Conservation (phyloP, 345 rosid species). For the Heritiera littoralis region DNA sequence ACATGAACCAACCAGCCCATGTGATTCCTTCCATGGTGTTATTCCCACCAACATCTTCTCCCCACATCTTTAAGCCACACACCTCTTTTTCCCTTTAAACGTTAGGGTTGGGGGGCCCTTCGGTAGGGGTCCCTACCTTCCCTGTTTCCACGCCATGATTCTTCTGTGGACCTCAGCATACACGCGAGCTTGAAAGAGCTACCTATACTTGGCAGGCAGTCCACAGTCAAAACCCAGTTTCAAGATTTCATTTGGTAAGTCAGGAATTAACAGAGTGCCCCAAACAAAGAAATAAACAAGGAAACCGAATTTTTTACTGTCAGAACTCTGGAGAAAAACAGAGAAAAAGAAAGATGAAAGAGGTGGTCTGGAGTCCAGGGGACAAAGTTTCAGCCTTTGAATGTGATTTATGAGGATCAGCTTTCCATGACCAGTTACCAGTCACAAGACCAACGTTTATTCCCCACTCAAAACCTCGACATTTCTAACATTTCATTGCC, state of each 20-base stretch:
- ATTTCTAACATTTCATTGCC: background rate
- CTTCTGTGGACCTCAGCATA: conserved; percentile 10
- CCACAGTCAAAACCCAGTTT: conserved; percentile 12
- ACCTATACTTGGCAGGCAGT: background rate
- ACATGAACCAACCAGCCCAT: conserved; percentile 26
- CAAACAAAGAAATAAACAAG: background rate
- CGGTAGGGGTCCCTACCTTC: background rate
- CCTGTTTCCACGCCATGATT: conserved; percentile 8
- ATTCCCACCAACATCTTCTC: conserved; percentile 28
- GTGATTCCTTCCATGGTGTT: conserved; percentile 27
- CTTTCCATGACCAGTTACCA: background rate
- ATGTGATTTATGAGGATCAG: background rate
- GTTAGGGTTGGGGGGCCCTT: background rate
- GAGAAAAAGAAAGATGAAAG: background rate
- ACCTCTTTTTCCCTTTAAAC: background rate
- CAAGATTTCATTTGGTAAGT: background rate
- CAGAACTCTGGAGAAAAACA: background rate
- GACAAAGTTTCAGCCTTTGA: conserved; percentile 17
- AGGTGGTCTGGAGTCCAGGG: conserved; percentile 1
- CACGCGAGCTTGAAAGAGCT: conserved; percentile 18
- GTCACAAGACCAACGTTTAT: background rate
- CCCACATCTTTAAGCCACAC: conserved; percentile 24
- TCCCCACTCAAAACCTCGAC: too few species aligned
- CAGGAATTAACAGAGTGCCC: background rate
- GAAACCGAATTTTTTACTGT: background rate